Base-by-base conservation (phyloP, 169 alveolate species). In the Plasmodium berghei region DNA sequence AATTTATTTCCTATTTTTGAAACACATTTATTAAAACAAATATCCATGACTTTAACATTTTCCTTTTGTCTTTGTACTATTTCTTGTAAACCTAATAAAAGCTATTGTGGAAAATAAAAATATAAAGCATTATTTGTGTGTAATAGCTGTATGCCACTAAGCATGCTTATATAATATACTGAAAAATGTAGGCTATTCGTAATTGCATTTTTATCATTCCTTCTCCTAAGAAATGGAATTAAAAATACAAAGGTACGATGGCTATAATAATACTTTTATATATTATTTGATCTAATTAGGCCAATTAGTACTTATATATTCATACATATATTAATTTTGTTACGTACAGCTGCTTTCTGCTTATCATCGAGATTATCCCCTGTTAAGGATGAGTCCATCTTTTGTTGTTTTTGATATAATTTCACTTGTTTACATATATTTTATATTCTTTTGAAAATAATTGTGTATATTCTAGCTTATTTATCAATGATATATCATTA, bases 31-130 rank as follows among this genome's bases (percentile, higher is more conserved):
- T 80, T 80, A 46, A 80, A 80, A 46, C 90, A 80, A n/a, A 80
- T 64, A 46, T 80, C 83, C 90, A 80, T 80, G 10, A 80, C 90
- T 42, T 80, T 80, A 22, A 80, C 90, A 71, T 80, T 80, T 55
- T 80, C 90, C 34, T 80, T 80, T 67, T 80, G 90, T 46, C 72
- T 52, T 62, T 80, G 83, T 42, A 80, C 22, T 22, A 80, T 80
- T 80, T 80, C 90, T 64, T 80, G 90, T 56, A 80, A 55, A 14
- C 83, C 61, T 61, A 80, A 48, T 9, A 80, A 61, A 40, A 80
- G 83, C 90, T 80, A 64, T 16, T 10, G 48, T 18, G 34, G 40
- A 34, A 28, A 62, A 1, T 16, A 26, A 66, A 34, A 66, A 66
- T 40, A 52, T 14, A 1, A 16, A 16, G 3, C 0, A 52, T 12